Percentiles rank a stretch among this genome's conserved stretches.
phyloP scores from a whole-genome alignment of 306 rosid species.

The Cyamopsis tetragonoloba region DNA sequence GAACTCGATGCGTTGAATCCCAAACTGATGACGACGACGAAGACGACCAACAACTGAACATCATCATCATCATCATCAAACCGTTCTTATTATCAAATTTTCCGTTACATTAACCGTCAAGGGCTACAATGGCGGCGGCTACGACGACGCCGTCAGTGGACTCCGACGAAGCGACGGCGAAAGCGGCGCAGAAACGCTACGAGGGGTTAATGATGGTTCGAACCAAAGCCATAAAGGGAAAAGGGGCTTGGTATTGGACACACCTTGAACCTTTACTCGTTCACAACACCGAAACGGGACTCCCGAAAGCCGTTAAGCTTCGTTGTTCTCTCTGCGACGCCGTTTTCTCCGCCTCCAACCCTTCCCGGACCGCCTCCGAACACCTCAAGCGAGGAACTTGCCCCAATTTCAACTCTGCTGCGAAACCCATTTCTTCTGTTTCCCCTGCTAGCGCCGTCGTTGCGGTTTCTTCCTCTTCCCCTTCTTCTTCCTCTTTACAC shows the following conservation, averaged over 20 bases:
- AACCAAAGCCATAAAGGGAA: constrained; percentile 82
- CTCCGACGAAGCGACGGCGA: constrained; percentile 61
- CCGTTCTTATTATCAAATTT: not conserved
- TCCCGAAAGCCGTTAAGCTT: constrained; percentile 87
- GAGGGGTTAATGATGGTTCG: constrained; percentile 84
- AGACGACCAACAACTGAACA: not conserved
- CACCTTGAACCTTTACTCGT: constrained; percentile 80
- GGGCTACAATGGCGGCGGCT: constrained; percentile 62
- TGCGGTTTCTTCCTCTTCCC: not conserved
- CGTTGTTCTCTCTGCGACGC: constrained; percentile 88
- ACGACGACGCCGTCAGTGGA: constrained; percentile 43
- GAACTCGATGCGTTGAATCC: not conserved
- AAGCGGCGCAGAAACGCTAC: constrained; percentile 69
- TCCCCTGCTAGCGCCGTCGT: constrained; percentile 41
- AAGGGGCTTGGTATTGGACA: constrained; percentile 98
- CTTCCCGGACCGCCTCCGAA: constrained; percentile 92
- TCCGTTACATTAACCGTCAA: not conserved
- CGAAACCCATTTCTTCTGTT: constrained; percentile 74
- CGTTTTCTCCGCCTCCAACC: constrained; percentile 89
- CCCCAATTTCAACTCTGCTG: constrained; percentile 66
- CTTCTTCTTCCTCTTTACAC: constrained; percentile 28
- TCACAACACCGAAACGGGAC: constrained; percentile 63
- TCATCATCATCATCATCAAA: constrained; percentile 14
- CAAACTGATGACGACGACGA: constrained; percentile 7
- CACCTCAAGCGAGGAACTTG: constrained; percentile 97